These are phyloP conservation scores for Coemansia nantahalensis DNA, from an alignment of 192 early-diverging fungal species.

Conservation along the genomic window DNA sequence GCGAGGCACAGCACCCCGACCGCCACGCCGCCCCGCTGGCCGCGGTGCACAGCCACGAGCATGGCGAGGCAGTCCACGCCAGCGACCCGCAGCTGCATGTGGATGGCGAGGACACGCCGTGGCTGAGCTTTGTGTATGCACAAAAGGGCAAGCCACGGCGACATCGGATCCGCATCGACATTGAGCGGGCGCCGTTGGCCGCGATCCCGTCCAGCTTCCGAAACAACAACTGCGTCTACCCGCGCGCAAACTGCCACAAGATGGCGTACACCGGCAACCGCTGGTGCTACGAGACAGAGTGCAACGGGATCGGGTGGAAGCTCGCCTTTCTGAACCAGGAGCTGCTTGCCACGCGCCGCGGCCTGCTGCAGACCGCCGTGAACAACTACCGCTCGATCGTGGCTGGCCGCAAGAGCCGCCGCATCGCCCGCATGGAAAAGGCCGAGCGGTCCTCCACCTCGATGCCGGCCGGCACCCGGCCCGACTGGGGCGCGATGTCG, in stretches of 20 bases:
- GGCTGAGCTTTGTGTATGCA: constrained; percentile 44
- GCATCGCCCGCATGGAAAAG: constrained; percentile 75
- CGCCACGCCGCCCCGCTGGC: background rate
- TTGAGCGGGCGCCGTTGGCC: constrained; percentile 54
- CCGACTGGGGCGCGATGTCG: background rate
- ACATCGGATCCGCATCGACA: constrained; percentile 71
- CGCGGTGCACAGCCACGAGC: background rate
- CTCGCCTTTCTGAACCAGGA: constrained; percentile 73
- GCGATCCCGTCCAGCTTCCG: constrained; percentile 62
- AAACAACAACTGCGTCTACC: constrained; percentile 79
- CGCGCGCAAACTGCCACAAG: constrained; percentile 66
- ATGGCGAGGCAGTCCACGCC: background rate
- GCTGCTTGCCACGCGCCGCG: constrained; percentile 64
- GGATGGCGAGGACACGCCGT: constrained; percentile 26
- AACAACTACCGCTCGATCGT: constrained; percentile 74
- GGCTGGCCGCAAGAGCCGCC: constrained; percentile 67
- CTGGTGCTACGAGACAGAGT: constrained; percentile 81
- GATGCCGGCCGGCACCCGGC: background rate
- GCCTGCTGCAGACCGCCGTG: constrained; percentile 81
- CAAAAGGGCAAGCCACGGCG: constrained; percentile 61
- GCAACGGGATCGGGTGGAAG: constrained; percentile 84
- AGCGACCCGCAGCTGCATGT: constrained; percentile 27
- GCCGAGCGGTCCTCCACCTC: constrained; percentile 14
- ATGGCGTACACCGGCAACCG: constrained; percentile 75
- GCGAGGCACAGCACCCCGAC: background rate